Evolutionary conservation across 2,329 filamentous ascomycete genomes (phyloP).

Genomic region (Aspergillus aculeatus): DNA sequence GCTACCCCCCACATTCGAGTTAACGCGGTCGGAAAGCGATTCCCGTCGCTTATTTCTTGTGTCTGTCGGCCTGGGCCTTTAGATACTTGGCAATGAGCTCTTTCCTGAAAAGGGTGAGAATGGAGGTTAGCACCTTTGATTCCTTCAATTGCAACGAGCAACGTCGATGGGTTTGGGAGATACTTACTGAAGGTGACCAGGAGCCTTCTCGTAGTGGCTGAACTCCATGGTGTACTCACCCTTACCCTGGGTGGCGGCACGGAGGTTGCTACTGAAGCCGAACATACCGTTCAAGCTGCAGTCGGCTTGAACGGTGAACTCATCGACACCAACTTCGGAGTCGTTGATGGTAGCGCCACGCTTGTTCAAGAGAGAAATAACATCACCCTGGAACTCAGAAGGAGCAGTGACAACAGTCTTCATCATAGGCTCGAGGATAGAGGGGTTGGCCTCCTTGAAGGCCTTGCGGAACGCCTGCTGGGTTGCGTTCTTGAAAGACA

Average conservation of each 20-base stretch:
- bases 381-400: slow-evolving; percentile 94
- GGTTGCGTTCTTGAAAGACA: slow-evolving; percentile 90
- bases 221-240: slow-evolving; percentile 99
- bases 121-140: slow-evolving; percentile 13
- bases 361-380: slow-evolving; percentile 95
- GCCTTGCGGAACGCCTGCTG: slow-evolving; percentile 96
- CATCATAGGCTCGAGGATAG: slow-evolving; percentile 94
- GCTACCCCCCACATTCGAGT: background rate
- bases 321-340: slow-evolving; percentile 88
- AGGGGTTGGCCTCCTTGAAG: slow-evolving; percentile 75
- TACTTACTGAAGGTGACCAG: slow-evolving; percentile 82
- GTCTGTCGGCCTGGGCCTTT: slow-evolving; percentile 64
- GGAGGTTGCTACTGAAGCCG: slow-evolving; percentile 86
- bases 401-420: slow-evolving; percentile 96
- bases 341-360: slow-evolving; percentile 92
- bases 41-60: slow-evolving; percentile 53
- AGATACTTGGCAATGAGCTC: slow-evolving; percentile 67
- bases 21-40: background rate
- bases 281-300: slow-evolving; percentile 97
- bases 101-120: slow-evolving; percentile 45
- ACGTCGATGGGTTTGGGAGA: background rate
- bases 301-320: slow-evolving; percentile 89
- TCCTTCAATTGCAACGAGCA: background rate
- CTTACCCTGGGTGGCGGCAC: slow-evolving; percentile 95
- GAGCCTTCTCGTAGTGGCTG: slow-evolving; percentile 86